Evolutionary conservation across 169 alveolate genomes (phyloP).

Genomic region (Cryptosporidium ubiquitum): DNA sequence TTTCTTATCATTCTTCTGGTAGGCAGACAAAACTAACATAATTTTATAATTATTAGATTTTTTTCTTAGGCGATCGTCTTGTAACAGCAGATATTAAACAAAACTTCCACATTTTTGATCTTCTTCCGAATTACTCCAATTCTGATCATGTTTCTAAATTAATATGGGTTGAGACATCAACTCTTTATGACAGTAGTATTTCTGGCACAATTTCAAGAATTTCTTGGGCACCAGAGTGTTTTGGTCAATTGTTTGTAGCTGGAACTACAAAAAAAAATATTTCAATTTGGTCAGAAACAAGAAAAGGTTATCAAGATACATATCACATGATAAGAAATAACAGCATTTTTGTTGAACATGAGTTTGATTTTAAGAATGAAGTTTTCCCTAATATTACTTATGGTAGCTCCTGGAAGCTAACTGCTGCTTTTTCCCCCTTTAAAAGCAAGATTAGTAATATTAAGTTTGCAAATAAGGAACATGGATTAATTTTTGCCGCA

Average conservation of each 20-base stretch:
- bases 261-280: constrained; percentile 31
- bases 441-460: constrained; percentile 29
- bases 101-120: constrained; percentile 49
- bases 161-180: constrained; percentile 38
- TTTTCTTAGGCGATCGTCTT: constrained; percentile 48
- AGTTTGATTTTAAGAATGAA: not conserved
- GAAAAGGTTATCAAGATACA: constrained; percentile 63
- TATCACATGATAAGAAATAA: constrained; percentile 37
- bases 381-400: not conserved
- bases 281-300: constrained; percentile 51
- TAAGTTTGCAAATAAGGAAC: constrained; percentile 36
- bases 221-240: constrained; percentile 67
- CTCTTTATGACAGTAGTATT: not conserved
- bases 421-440: constrained; percentile 26
- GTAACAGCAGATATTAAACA: constrained; percentile 35
- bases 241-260: constrained; percentile 64
- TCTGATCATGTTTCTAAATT: not conserved
- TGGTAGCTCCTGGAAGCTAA: constrained; percentile 25
- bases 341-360: not conserved
- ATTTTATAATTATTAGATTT: not conserved
- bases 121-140: not conserved
- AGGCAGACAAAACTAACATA: not conserved
- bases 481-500: constrained; percentile 61
- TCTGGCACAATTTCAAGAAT: constrained; percentile 28
- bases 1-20: constrained; percentile 62